These are phyloP conservation scores for Starmerella scarabaei DNA, from an alignment of 805 yeast species.

Conservation along the genomic window DNA sequence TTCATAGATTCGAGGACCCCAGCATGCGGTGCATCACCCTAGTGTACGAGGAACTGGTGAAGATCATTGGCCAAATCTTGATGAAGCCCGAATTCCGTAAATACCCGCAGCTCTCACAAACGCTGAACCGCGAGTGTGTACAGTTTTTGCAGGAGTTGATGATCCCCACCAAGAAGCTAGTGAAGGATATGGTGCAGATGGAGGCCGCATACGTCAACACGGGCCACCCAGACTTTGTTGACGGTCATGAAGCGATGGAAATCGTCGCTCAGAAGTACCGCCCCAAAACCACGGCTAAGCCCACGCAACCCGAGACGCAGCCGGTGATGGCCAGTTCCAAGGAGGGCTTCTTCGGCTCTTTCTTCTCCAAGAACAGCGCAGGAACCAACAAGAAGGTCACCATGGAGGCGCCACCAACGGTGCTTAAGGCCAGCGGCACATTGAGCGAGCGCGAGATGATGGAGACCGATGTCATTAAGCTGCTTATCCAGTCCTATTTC, in stretches of 20 bases:
- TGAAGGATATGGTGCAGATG: conserved; percentile 63
- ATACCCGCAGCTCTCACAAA: conserved; percentile 83
- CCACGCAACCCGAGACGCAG: conserved; percentile 72
- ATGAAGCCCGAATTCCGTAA: conserved; percentile 71
- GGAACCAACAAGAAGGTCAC: conserved; percentile 67
- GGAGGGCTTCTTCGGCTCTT: conserved; percentile 84
- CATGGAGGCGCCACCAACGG: conserved; percentile 96
- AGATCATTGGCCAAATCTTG: conserved; percentile 75
- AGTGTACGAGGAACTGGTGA: conserved; percentile 86
- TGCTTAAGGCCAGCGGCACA: conserved; percentile 79
- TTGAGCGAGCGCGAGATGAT: conserved; percentile 90
- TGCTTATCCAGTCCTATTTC: conserved; percentile 80
- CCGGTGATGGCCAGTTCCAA: conserved; percentile 36
- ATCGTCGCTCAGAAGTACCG: conserved; percentile 80
- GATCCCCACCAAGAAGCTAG: conserved; percentile 76
- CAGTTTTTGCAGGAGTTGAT: conserved; percentile 67
- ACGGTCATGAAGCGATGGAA: conserved; percentile 90
- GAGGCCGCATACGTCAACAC: conserved; percentile 95
- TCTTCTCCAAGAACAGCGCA: conserved; percentile 80
- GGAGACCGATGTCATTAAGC: conserved; percentile 94
- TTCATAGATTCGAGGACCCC: conserved; percentile 89
- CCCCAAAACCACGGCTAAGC: conserved; percentile 41
- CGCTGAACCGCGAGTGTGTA: conserved; percentile 65
- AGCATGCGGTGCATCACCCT: conserved; percentile 74
- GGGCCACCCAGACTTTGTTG: conserved; percentile 91